A percentile compares a stretch with the other conserved stretches of the same genome.
phyloP scores from a whole-genome alignment of 2,329 filamentous ascomycete species.

The Helotiales sp. region DNA sequence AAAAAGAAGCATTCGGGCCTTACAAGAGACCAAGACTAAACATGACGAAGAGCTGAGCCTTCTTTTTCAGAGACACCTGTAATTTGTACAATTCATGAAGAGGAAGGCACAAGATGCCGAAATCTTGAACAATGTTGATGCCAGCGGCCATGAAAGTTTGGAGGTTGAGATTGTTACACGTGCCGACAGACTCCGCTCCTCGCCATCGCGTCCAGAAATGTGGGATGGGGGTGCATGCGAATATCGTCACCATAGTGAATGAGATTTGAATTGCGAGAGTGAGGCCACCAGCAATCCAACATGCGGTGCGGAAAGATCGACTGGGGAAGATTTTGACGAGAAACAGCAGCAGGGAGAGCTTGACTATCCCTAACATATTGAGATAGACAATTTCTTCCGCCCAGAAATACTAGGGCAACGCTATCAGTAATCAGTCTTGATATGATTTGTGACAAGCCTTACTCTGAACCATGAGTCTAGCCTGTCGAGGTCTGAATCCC shows the following conservation, averaged over 20 bases:
- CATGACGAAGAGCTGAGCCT: slow-evolving; percentile 48
- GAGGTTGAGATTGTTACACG: slow-evolving; percentile 49
- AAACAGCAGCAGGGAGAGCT: slow-evolving; percentile 53
- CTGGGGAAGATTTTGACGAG: slow-evolving; percentile 38
- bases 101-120: slow-evolving; percentile 52
- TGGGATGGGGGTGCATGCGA: slow-evolving; percentile 46
- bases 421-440: not conserved
- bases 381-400: slow-evolving; percentile 14
- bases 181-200: slow-evolving; percentile 41
- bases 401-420: slow-evolving; percentile 1
- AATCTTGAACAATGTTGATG: slow-evolving; percentile 51
- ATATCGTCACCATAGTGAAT: slow-evolving; percentile 7
- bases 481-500: not conserved
- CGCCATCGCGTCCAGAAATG: slow-evolving; percentile 56
- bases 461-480: not conserved
- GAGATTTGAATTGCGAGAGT: not conserved
- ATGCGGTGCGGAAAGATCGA: slow-evolving; percentile 49
- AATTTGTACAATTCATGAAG: slow-evolving; percentile 44
- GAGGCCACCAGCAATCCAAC: not conserved
- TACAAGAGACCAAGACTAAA: slow-evolving; percentile 48
- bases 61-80: slow-evolving; percentile 47
- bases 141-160: slow-evolving; percentile 51
- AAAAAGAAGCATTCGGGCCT: slow-evolving; percentile 2
- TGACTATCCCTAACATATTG: slow-evolving; percentile 25
- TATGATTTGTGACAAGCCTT: not conserved